phyloP scores from a whole-genome alignment of 192 early-diverging fungal species.

The Entomortierella parvispora region DNA sequence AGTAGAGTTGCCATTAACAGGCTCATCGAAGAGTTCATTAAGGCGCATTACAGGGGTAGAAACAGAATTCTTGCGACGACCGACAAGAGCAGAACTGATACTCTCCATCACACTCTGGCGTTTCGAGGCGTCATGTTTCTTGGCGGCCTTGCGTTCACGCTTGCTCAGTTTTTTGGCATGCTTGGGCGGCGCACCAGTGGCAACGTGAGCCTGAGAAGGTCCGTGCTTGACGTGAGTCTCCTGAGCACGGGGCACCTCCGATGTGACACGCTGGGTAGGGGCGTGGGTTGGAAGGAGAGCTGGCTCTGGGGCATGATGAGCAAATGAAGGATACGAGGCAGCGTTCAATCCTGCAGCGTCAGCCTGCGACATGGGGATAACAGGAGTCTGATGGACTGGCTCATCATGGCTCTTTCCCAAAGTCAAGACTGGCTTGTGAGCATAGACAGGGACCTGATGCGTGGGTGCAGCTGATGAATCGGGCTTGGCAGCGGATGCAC shows the following conservation, averaged over 20 bases:
- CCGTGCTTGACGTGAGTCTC: not conserved
- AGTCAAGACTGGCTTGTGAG: not conserved
- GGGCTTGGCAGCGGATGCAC: not conserved
- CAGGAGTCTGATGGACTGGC: not conserved
- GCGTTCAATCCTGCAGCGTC: not conserved
- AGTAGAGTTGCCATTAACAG: not conserved
- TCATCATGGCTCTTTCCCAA: slow-evolving; percentile 15
- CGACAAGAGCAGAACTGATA: slow-evolving; percentile 21
- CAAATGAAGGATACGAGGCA: not conserved
- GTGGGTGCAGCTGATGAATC: not conserved
- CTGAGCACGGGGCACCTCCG: not conserved
- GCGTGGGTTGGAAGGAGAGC: not conserved
- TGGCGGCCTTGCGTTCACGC: slow-evolving; percentile 25
- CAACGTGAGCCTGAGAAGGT: not conserved
- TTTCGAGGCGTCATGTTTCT: slow-evolving; percentile 9
- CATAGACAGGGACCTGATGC: not conserved
- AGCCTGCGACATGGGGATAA: not conserved
- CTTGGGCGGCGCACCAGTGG: not conserved
- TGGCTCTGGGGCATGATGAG: not conserved
- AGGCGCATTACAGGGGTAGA: slow-evolving; percentile 20
- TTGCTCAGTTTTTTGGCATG: slow-evolving; percentile 18
- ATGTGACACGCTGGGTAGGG: not conserved
- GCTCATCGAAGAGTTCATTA: slow-evolving; percentile 28
- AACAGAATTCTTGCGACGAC: slow-evolving; percentile 29
- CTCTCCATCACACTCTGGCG: slow-evolving; percentile 13